phyloP scores from a whole-genome alignment of 179 eudicot species.

The Pouteria campechiana region DNA sequence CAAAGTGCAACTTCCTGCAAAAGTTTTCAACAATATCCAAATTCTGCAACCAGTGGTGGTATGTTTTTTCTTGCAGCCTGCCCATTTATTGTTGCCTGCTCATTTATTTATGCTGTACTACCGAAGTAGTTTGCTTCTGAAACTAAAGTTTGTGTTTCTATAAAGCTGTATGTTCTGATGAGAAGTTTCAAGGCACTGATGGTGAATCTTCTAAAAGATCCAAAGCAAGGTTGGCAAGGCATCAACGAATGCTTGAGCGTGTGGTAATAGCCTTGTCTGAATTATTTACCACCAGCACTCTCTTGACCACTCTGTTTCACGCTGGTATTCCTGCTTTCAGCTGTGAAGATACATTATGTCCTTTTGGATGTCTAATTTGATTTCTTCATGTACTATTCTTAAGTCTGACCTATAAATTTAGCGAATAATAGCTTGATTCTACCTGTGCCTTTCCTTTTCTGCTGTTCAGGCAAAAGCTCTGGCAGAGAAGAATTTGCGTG shows the following conservation, averaged over 20 bases:
- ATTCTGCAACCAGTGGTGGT: too few species aligned
- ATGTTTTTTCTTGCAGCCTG: too few species aligned
- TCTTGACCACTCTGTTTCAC: too few species aligned
- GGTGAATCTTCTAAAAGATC: conserved; percentile 64
- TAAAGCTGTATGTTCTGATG: conserved; percentile 11
- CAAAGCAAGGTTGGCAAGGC: conserved; percentile 76
- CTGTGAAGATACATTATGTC: too few species aligned
- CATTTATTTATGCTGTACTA: background rate
- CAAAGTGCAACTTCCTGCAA: conserved; percentile 22
- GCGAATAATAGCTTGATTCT: background rate
- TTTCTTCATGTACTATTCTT: too few species aligned
- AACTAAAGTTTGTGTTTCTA: too few species aligned
- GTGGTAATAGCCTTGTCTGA: conserved; percentile 43
- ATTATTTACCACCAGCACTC: too few species aligned
- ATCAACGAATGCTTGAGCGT: conserved; percentile 73
- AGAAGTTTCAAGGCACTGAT: conserved; percentile 29
- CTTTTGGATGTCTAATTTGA: too few species aligned
- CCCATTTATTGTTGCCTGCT: background rate
- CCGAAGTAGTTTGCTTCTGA: conserved; percentile 2
- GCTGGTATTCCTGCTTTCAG: too few species aligned
- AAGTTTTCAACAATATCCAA: too few species aligned
- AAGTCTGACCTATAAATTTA: background rate
- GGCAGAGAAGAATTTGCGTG: conserved; percentile 89
- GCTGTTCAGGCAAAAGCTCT: conserved; percentile 79
- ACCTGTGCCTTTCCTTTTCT: conserved; percentile 5